These are phyloP conservation scores for sweet orange (Citrus sinensis) DNA, from an alignment of 345 rosid species.

Conservation along the genomic window DVS_A1.0 CM039163.1:32368001-32368500, in stretches of 20 bases:
- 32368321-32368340: background rate
- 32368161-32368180: background rate
- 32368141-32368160: background rate
- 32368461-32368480: background rate
- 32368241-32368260: too few species aligned
- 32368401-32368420: background rate
- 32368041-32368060: too few species aligned
- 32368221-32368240: background rate
- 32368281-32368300: background rate
- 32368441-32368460: background rate
- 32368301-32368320: background rate
- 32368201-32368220: background rate
- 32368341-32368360: too few species aligned
- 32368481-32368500: background rate
- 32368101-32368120: too few species aligned
- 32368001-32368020: too few species aligned
- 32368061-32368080: too few species aligned
- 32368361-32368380: background rate
- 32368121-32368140: background rate
- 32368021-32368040: too few species aligned
- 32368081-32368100: too few species aligned
- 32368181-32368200: background rate
- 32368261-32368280: background rate
- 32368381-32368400: background rate
- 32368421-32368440: background rate